Base-by-base conservation (phyloP, 495 filamentous ascomycete genomes). In the Mytilinidion resinicola region DNA sequence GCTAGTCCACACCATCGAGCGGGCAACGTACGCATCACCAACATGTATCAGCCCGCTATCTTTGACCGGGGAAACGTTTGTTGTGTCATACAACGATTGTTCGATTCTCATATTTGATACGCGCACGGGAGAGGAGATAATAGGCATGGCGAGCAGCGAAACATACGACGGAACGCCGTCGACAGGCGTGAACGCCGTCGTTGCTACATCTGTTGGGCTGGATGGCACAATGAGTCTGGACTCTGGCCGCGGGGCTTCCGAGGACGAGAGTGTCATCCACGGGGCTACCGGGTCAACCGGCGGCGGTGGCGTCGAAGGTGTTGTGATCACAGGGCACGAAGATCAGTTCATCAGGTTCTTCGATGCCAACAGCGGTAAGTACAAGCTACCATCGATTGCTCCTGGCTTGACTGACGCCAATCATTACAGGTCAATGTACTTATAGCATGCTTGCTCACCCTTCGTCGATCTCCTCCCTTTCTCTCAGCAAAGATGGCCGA, bases 381-480 rank as follows among this genome's bases (percentile, higher is more conserved):
- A 51, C 9, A 8, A 38, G 30, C 43, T 7, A 17, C 50, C 52
- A 56, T 48, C 3, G 0, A 49, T 15, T 34, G 33, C 5, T 10
- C 21, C 34, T n/a, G 17, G 35, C 30, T 38, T 38, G 21, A 37
- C 37, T 12, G 33, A 53, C 15, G 39, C 38, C 17, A 36, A 50
- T 38, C 15, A 39, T 39, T 20, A 36, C 64, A 98, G 93, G 93
- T 61, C 95, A 97, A 93, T 96, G 91, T 76, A 96, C 95, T 14
- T 98, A 97, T 72, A 91, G 85, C 62, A 97, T 98, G 93, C 84
- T 96, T 55, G 93, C 93, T 2, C 93, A 98, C 69, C 89, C 92
- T 1, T 85, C 90, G 3, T 84, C 93, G 39, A 96, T 97, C 64
- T 91, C 93, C 12, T 83, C 88, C 11, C 82, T 98, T 14, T 91